A percentile compares a stretch with the other conserved stretches of the same genome.
Conservation (phyloP, 2,329 filamentous ascomycete species). For the Didymellaceae sp. region DNA sequence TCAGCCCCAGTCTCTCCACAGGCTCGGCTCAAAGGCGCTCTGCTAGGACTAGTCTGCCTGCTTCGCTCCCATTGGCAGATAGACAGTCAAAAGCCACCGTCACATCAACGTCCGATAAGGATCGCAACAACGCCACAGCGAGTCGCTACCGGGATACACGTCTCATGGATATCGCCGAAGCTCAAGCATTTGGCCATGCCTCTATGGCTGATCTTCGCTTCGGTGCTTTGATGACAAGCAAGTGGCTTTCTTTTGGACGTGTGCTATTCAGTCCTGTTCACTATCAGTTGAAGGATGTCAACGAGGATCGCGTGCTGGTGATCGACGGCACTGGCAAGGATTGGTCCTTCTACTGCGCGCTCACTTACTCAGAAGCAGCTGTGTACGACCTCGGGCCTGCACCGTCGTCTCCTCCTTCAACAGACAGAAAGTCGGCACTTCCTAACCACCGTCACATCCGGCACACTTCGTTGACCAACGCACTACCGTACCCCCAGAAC, state of each 20-base stretch:
- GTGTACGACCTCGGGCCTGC: conserved; percentile 72
- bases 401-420: conserved; percentile 29
- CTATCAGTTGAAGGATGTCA: conserved; percentile 68
- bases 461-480: conserved; percentile 66
- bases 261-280: conserved; percentile 82
- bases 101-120: conserved; percentile 41
- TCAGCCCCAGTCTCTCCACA: conserved; percentile 41
- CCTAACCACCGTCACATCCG: conserved; percentile 79
- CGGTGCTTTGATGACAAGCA: conserved; percentile 83
- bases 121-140: conserved; percentile 41
- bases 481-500: conserved; percentile 76
- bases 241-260: conserved; percentile 85
- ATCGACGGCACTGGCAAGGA: conserved; percentile 88
- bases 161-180: conserved; percentile 55
- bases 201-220: conserved; percentile 77
- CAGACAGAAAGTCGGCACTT: conserved; percentile 46
- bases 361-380: conserved; percentile 76
- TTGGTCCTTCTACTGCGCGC: conserved; percentile 85
- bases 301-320: conserved; percentile 72
- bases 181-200: conserved; percentile 46
- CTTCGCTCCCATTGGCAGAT: conserved; percentile 36
- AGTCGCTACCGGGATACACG: conserved; percentile 62
- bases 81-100: conserved; percentile 43
- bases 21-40: conserved; percentile 38
- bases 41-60: conserved; percentile 45